Base-by-base conservation (phyloP, 352 stramenopile genomes). In the Phytopythium cucurbitacearum region DNA sequence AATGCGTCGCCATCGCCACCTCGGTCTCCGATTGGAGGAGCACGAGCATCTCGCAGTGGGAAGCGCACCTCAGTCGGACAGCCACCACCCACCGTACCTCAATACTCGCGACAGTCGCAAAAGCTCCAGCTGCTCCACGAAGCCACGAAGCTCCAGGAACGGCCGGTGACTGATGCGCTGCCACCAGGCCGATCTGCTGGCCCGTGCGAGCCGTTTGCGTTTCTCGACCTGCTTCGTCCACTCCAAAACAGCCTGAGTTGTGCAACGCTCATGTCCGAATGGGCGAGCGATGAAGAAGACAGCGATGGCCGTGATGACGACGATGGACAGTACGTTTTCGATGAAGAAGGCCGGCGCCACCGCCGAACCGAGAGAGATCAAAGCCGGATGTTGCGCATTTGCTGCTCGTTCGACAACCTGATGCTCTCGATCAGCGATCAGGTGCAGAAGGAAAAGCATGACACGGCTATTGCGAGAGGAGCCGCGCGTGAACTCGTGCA, bases 321-420 rank as follows among this genome's bases (percentile, higher is more conserved):
- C 7, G 52, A 58, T 39, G 45, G 33, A 3, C 13, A 47, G 10
- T 60, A 65, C n/a, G 36, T 53, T 5, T 7, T 15, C 12, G 13
- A 38, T 7, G 16, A 50, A 8, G 21, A 28, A 28, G 50, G 65
- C 34, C 62, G 68, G 36, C 37, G 59, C n/a, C 60, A 59, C 38
- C 67, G 61, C 5, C 69, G 72, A 33, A 69, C 73, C 16, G 74
- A 88, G 50, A 65, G 74, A 7, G 71, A 82, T 1, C 61, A 55
- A 11, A 87, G 75, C 40, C 75, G 65, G n/a, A 77, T 89, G 53
- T 15, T 87, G 5, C 75, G 75, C 16, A 75, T 87, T 4, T 86
- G 75, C 52, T 87, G 75, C 51, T 89, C 78, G 3, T 55, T 89
- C 16, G 75, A 89, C 51, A 89, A 87, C 36, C 45, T 89, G 3